Conservation (phyloP, 768 basidiomycete genomes). For the Mycena vitilis region DNA sequence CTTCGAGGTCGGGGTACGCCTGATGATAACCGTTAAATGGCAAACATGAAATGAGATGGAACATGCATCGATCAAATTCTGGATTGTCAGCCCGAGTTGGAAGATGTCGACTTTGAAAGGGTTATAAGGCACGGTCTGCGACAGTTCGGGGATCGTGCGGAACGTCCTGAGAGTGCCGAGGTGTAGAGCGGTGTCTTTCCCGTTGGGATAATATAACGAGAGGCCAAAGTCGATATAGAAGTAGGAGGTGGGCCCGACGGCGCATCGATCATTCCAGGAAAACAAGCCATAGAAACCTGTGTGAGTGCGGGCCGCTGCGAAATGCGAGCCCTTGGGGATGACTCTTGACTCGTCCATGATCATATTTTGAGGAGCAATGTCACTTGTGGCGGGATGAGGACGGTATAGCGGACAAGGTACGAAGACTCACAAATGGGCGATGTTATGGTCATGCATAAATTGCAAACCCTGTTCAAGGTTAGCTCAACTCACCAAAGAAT, state of each 20-base stretch:
- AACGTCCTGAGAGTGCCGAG: slow-evolving; percentile 15
- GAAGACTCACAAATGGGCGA: slow-evolving; percentile 21
- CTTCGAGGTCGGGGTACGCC: slow-evolving; percentile 19
- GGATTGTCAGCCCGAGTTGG: slow-evolving; percentile 16
- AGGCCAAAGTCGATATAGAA: slow-evolving; percentile 10
- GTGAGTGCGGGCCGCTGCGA: not conserved
- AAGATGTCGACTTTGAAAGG: slow-evolving; percentile 33
- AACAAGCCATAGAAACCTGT: not conserved
- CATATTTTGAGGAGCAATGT: slow-evolving; percentile 13
- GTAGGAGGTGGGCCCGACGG: slow-evolving; percentile 1
- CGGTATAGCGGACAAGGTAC: no score
- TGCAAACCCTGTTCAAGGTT: slow-evolving; percentile 19
- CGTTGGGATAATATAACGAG: slow-evolving; percentile 5
- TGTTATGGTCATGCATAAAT: slow-evolving; percentile 31
- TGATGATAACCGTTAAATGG: not conserved
- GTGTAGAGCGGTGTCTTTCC: not conserved
- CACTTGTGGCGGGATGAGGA: not conserved
- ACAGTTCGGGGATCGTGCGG: slow-evolving; percentile 30
- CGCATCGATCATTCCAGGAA: not conserved
- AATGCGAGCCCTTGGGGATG: slow-evolving; percentile 1
- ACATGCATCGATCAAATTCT: slow-evolving; percentile 15
- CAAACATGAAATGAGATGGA: not conserved
- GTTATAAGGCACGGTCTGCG: slow-evolving; percentile 25
- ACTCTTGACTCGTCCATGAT: slow-evolving; percentile 17
- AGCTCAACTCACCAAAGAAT: no score